Evolutionary conservation across 2,329 filamentous ascomycete genomes (phyloP).

Genomic region (Aspergillus brasiliensis): DNA sequence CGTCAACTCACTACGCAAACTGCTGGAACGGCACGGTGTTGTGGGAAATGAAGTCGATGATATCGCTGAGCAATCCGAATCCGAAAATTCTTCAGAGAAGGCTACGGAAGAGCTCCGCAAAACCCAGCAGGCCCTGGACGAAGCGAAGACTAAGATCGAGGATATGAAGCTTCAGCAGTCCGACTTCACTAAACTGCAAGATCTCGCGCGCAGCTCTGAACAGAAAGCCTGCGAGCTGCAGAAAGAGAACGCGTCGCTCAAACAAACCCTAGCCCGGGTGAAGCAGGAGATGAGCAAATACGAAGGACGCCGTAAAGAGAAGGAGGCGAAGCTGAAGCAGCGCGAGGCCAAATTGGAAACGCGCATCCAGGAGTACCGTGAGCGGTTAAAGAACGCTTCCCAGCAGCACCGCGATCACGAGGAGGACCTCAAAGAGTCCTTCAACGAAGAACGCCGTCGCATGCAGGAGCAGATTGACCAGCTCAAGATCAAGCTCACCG

Average conservation of each 20-base stretch:
- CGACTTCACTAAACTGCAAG: constrained; percentile 38
- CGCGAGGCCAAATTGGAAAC: constrained; percentile 42
- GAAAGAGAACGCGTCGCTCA: constrained; percentile 45
- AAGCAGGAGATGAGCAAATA: constrained; percentile 48
- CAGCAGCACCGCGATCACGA: constrained; percentile 42
- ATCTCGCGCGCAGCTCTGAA: constrained; percentile 42
- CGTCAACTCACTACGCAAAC: constrained; percentile 39
- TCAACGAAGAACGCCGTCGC: constrained; percentile 40
- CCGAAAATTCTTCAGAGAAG: constrained; percentile 19
- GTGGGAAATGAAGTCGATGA: constrained; percentile 31
- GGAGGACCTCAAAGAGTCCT: constrained; percentile 35
- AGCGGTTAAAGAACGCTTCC: constrained; percentile 37
- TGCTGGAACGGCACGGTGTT: constrained; percentile 44
- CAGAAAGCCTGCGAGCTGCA: constrained; percentile 44
- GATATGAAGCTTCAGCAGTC: constrained; percentile 34
- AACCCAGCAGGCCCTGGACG: constrained; percentile 37
- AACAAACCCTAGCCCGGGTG: constrained; percentile 42
- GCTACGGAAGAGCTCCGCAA: constrained; percentile 32
- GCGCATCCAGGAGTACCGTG: constrained; percentile 44
- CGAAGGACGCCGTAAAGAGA: constrained; percentile 45
- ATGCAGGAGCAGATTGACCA: constrained; percentile 43
- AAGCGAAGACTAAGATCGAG: constrained; percentile 38
- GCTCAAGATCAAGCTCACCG: constrained; percentile 35
- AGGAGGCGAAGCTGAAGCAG: constrained; percentile 45
- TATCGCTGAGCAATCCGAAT: constrained; percentile 23